Evolutionary conservation across 2,329 filamentous ascomycete species (phyloP).

Genomic region (Rhynchosporium secalis): DNA sequence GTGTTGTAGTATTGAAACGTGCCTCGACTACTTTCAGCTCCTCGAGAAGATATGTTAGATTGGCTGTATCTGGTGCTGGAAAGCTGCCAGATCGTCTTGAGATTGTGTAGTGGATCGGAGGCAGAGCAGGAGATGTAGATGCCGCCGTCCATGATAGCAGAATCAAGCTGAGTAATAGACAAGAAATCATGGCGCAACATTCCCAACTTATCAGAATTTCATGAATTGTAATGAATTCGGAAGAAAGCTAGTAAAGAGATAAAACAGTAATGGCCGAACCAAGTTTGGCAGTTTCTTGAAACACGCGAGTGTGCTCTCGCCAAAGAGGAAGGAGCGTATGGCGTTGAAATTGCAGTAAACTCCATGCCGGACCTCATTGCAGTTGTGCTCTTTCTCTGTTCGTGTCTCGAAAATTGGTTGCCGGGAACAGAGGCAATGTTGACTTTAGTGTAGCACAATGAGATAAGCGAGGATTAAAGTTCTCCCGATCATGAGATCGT

Average conservation of each 20-base stretch:
- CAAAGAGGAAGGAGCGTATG: background rate
- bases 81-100: slow-evolving; percentile 27
- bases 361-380: too few species aligned
- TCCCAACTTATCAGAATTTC: background rate
- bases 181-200: background rate
- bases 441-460: too few species aligned
- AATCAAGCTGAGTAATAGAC: background rate
- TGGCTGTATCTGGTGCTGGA: slow-evolving; percentile 21
- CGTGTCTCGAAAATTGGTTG: too few species aligned
- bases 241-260: background rate
- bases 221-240: background rate
- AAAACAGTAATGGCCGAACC: background rate
- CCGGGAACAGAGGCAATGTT: too few species aligned
- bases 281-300: slow-evolving; percentile 3
- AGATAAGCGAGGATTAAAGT: too few species aligned
- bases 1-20: slow-evolving; percentile 27
- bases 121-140: slow-evolving; percentile 14
- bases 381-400: too few species aligned
- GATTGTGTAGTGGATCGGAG: slow-evolving; percentile 27
- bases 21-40: slow-evolving; percentile 22
- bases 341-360: background rate
- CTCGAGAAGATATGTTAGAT: slow-evolving; percentile 23
- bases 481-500: too few species aligned
- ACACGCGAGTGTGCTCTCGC: background rate
- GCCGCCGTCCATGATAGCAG: background rate